Conservation (phyloP, 176 grass and related monocot genomes). For the Thalia dealbata region DNA sequence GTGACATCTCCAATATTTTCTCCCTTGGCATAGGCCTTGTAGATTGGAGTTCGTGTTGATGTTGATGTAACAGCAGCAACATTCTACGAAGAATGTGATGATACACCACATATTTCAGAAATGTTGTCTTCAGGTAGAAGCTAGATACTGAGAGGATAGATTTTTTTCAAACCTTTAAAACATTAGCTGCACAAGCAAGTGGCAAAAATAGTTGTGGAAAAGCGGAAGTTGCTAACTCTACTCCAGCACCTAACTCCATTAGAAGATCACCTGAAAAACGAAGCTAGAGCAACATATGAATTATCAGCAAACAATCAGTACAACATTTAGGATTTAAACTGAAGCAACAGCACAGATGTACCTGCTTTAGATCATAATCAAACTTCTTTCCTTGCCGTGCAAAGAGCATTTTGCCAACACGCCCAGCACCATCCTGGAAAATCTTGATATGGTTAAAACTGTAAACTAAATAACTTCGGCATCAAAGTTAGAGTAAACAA, state of each 20-base stretch:
- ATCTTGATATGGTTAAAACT: not conserved
- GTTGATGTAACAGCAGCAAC: slow-evolving; percentile 95
- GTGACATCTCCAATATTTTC: slow-evolving; percentile 99
- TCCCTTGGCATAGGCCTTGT: slow-evolving; percentile 95
- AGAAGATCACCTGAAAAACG: slow-evolving; percentile 88
- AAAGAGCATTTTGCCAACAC: slow-evolving; percentile 99
- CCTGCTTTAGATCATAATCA: slow-evolving; percentile 99
- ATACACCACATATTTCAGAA: not conserved
- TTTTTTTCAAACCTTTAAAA: slow-evolving; percentile 54
- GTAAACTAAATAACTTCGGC: not conserved
- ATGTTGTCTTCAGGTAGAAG: not conserved
- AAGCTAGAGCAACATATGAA: slow-evolving; percentile 39
- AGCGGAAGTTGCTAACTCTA: slow-evolving; percentile 84
- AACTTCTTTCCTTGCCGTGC: slow-evolving; percentile 98
- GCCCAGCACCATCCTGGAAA: slow-evolving; percentile 87
- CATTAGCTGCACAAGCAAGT: slow-evolving; percentile 92
- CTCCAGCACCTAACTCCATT: slow-evolving; percentile 92
- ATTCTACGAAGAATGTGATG: slow-evolving; percentile 29
- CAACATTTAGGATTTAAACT: not conserved
- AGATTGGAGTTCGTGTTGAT: slow-evolving; percentile 90
- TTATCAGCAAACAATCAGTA: slow-evolving; percentile 17
- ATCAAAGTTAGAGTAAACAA: not conserved
- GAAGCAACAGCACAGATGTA: slow-evolving; percentile 20
- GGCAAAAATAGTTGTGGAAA: slow-evolving; percentile 96
- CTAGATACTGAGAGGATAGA: not conserved